Base-by-base conservation (phyloP, 176 grass and related monocot genomes). In the Panicum miliaceum region DNA sequence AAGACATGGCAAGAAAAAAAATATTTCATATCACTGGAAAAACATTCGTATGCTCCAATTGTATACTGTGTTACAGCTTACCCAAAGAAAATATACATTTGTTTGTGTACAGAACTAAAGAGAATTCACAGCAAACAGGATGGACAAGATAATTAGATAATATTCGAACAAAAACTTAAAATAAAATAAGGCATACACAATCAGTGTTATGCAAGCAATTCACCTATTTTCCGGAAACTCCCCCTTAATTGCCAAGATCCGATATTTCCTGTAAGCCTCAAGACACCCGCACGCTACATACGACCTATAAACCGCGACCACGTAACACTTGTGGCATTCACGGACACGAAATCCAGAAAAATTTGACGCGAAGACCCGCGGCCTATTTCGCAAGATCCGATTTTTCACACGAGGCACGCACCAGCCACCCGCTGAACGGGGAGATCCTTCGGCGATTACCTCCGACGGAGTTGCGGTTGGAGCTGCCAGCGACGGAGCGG, bases 401-500 rank as follows among this genome's bases (percentile, higher is more conserved):
- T 57, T 57, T 37, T 77, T 14, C 34, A 38, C 45, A 37, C 43
- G 20, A 19, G 10, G 61, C 5, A 23, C 45, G 20, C 60, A 19
- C 4, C 46, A 63, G 34, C 32, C 0, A 20, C 52, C 11, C 54
- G 25, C 45, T 38, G 2, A 47, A 79, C 12, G 12, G 12, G 6
- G 18, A 40, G 35, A 29, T 9, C 37, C 32, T 41, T 19, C 35
- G 8, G 8, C 12, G n/a, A 36, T 82, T 77, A 94, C 96, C 96
- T 93, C 96, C 96, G 16, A 99, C 93, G 25, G 96, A 99, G 70
- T 99, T 99, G 61, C 89, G 93, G 88, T 99, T 99, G 20, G 96
- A 99, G 86, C 93, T 90, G 66, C 96, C 96, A 51, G 85, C 89
- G 43, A 95, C 82, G 66, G 91, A 89, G 61, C 96, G 93, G 63